Evolutionary conservation across 2,329 filamentous ascomycete species (phyloP), one percentile per base, ranked within the genome.

Genomic region (Diatrype stigma): DNA sequence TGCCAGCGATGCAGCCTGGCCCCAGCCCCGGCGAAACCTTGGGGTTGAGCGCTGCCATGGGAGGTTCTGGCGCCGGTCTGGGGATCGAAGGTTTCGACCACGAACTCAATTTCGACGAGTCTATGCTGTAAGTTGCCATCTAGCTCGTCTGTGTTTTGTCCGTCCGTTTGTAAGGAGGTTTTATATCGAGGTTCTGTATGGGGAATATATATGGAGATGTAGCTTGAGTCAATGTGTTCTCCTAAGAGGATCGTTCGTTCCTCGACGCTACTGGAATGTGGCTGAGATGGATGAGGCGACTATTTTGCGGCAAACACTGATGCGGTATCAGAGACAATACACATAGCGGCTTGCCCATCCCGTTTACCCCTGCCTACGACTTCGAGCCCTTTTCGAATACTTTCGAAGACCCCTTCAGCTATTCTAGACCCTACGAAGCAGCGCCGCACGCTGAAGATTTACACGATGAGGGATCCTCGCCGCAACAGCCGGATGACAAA

Each of bases 341-440:
- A 51, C 72, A 74, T 55, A 65, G 71, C 34, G 62, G 56, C 47
- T 61, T 79, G 16, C 67, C 72, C 38, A 60, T 69, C 5, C 62
- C 80, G 3, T 85, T 84, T 52, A 79, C 79, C 2, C 77, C 79
- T 3, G 72, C 75, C 4, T 85, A 85, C 70, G 82, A 85, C 56
- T 78, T 85, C 59, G 80, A 84, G 48, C 70, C 74, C 56, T 81
- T 82, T 58, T 77, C 80, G 46, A 77, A 76, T 37, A 84, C 81
- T 6, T 86, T 85, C 61, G 83, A 86, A 64, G 83, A 86, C 60
- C 82, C 83, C 35, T 85, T 86, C 61, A 78, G 79, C 55, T 82
- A 83, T 63, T 76, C 79, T 10, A 67, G 74, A 38, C 70, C 73
- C 16, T 78, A 76, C 63, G 75, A 78, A 46, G 68, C 70, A 42